Evolutionary conservation across 2,329 filamentous ascomycete species (phyloP).

Genomic region (Colletotrichum sp.): DNA sequence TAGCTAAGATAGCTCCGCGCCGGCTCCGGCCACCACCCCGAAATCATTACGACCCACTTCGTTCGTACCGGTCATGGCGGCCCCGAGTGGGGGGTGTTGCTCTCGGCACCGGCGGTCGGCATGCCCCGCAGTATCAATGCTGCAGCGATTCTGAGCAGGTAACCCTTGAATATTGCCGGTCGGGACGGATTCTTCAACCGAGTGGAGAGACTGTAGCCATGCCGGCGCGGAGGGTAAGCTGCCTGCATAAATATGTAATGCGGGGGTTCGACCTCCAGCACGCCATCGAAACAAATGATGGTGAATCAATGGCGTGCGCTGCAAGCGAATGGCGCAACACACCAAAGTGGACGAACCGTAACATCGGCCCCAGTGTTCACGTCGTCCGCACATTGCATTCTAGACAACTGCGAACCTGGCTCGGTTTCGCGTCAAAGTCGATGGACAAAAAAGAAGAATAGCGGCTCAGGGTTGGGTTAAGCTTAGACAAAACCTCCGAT

Average conservation of each 20-base stretch:
- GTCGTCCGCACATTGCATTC: neutral
- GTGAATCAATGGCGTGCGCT: slow-evolving; percentile 18
- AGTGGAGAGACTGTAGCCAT: neutral
- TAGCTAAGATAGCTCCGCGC: neutral
- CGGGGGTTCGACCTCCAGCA: neutral
- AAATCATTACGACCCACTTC: neutral
- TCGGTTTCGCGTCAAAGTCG: neutral
- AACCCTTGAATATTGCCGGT: neutral
- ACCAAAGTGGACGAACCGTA: neutral
- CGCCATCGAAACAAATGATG: slow-evolving; percentile 7
- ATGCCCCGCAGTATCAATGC: neutral
- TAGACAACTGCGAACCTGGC: neutral
- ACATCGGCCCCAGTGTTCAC: neutral
- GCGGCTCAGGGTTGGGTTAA: neutral
- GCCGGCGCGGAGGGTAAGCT: neutral
- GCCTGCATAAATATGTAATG: neutral
- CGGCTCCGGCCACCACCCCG: neutral
- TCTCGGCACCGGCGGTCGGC: neutral
- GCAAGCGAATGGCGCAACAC: slow-evolving; percentile 12
- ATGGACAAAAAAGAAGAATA: neutral
- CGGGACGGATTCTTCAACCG: neutral
- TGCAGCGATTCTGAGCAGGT: neutral
- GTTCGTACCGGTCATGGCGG: neutral
- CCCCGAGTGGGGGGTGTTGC: neutral
- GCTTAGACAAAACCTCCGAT: neutral